Evolutionary conservation across 1,139 yeast species (phyloP), one percentile per base, ranked within the genome.

Genomic region (Yamadazyma sp.): DNA sequence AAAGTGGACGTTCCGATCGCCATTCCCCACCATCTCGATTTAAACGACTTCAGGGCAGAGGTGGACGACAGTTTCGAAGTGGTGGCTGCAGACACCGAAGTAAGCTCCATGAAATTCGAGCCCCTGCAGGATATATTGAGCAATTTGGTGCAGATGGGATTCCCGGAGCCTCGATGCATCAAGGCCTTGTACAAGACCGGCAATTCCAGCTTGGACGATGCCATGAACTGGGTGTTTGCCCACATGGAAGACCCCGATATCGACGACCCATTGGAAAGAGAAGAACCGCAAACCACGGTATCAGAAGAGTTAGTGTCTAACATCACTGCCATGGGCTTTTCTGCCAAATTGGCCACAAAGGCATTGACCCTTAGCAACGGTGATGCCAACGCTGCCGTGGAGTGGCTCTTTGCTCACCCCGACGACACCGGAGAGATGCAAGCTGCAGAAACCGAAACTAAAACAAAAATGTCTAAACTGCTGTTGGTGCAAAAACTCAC

Each of bases 151-250:
- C 78, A 77, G 21, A 92, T 90, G 96, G 98, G 98, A n/a, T 92
- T 92, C 59, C 78, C 92, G 0, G 77, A 75, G 39, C 73, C 73
- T 14, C 73, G 94, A 34, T 73, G 83, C 31, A 67, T 70, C 24
- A 79, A 81, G 52, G 96, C 92, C 0, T 66, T 92, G 23, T 82
- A 72, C 51, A 62, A 76, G 28, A 87, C 95, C 0, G 94, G 89
- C 0, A 89, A 87, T 51, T 11, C 34, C 20, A 67, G 67, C 35
- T 70, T 86, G 0, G 97, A 92, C 50, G 73, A 71, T 4, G 96
- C 97, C 0, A 82, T 87, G 86, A 86, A 87, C 52, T 89, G 97
- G 96, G 57, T 94, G 8, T 82, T 90, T 55, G 83, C 75, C 20
- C 96, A 90, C 53, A 79, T 87, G 82, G 97, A 89, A 21, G 96